Evolutionary conservation across 352 stramenopile species (phyloP), one percentile per base, ranked within the genome.

Genomic region (Globisporangium spiculum): DNA sequence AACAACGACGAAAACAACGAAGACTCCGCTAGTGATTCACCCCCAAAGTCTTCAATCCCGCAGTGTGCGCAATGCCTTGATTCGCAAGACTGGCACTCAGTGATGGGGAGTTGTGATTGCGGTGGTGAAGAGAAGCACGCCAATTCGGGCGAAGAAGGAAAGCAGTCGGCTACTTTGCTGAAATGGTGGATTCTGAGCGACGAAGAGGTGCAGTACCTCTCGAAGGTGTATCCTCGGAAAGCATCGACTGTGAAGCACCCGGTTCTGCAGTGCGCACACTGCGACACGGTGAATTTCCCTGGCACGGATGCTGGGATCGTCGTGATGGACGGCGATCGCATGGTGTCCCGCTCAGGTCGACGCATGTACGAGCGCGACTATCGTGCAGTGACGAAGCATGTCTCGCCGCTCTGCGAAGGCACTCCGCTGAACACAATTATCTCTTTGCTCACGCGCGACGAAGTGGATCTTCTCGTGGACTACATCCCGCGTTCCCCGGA

Each of bases 341-440:
- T 93, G 86, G 67, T 92, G 8, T 86, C 86, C 9, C 77, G 82
- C 0, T 79, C 77, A 0, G 86, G 86, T 4, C 81, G 86, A 16
- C 83, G 86, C 48, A 92, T 93, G 86, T 90, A 81, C 55, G 86
- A 93, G 67, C 74, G 86, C 44, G 86, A 93, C 66, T 93, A 93
- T 69, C 81, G 86, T 26, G 81, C 80, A 1, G 86, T 93, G 56
- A 93, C 83, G 10, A 90, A 91, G 67, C 86, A 93, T 56, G 83
- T 92, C 18, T 92, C 83, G 2, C 82, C 83, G 26, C 55, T 92
- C 18, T 93, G 86, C 60, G 82, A 93, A 63, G 83, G 86, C 18
- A 93, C 86, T 0, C 86, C 83, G 4, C 65, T 93, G 48, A 81
- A 75, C 44, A 74, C 83, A 24, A 75, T 90, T 44, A 74, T 68